Evolutionary conservation across 305 asterid species (phyloP), one percentile per base, ranked within the genome.

Genomic region (Fraxinus floribunda): DNA sequence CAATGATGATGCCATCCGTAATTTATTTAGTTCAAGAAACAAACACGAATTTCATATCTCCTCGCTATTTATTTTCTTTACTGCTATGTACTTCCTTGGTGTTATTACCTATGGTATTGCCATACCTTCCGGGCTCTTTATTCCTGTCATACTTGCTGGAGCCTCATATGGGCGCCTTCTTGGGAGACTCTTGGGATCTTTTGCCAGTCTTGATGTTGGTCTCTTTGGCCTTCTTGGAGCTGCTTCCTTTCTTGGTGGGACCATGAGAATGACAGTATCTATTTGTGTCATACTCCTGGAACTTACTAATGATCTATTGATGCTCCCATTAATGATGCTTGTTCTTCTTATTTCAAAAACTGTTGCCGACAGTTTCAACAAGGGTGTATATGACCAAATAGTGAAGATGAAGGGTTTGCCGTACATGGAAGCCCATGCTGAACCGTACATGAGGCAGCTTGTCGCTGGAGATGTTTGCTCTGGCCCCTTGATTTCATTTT

Each of bases 211-310:
- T 22, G 93, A 91, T 29, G 91, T 85, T 35, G 98, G 99, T 73
- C 92, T 91, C 62, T 95, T 94, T 85, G 91, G 93, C 24, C 89
- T 95, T 49, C 96, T 95, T 62, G 99, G 99, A 57, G 96, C 99
- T 26, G 99, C 98, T 80, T 94, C 99, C 3, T 95, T 95, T 86
- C 97, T 95, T 24, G 99, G 99, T 72, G 99, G 99, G 72, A 93
- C 97, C 49, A 95, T 95, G 99, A 91, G 99, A 79, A 95, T 95
- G 99, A 95, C 99, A 0, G 99, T 95, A 2, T 95, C 99, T 1
- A 92, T 95, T 0, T 95, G 99, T 52, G 97, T 95, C 82, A 95
- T 95, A 78, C 94, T 95, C 76, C 91, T 95, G 10, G 99, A 95
- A 83, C 94, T 95, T 32, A 95, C 99, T 26, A 88, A 95, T 74